Conservation (phyloP, 1,284 basidiomycete genomes). For the Puccinia sorghi region DNA sequence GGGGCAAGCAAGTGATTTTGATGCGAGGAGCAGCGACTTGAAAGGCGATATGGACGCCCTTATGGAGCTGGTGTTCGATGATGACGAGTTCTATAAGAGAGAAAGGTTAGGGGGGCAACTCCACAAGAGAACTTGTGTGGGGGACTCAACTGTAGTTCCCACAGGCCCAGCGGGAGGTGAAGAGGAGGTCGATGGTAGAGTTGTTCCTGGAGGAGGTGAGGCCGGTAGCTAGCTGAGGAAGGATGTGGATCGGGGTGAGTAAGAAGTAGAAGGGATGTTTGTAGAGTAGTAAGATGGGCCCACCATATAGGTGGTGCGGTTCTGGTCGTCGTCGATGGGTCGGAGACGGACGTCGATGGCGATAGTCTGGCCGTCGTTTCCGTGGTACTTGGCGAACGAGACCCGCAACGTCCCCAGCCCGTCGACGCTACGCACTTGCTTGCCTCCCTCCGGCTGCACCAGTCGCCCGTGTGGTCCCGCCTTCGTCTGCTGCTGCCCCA, state of each 20-base stretch:
- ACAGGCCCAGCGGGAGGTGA: slow-evolving; percentile 29
- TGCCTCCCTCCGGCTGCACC: slow-evolving; percentile 14
- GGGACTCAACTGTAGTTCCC: slow-evolving; percentile 31
- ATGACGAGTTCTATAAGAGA: slow-evolving; percentile 16
- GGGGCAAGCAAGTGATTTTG: slow-evolving; percentile 30
- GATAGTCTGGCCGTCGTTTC: slow-evolving; percentile 26
- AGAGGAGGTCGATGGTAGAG: slow-evolving; percentile 4
- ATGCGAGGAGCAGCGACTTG: slow-evolving; percentile 30
- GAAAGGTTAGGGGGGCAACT: not conserved
- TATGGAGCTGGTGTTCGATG: slow-evolving; percentile 38
- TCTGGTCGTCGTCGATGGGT: slow-evolving; percentile 12
- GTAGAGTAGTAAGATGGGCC: slow-evolving; percentile 4
- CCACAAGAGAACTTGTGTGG: not conserved
- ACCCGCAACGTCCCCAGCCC: slow-evolving; percentile 3
- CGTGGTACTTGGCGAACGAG: slow-evolving; percentile 16
- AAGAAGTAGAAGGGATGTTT: not conserved
- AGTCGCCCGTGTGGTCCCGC: slow-evolving; percentile 20
- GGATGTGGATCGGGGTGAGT: not conserved
- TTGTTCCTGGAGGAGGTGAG: slow-evolving; percentile 13
- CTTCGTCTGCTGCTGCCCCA: no score
- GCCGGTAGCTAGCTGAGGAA: slow-evolving; percentile 21
- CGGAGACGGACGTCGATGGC: slow-evolving; percentile 20
- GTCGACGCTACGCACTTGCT: slow-evolving; percentile 24
- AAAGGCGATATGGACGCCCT: slow-evolving; percentile 33
- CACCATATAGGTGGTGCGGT: not conserved